Evolutionary conservation across 768 basidiomycete species (phyloP).

Genomic region (Leccinum broughii): DNA sequence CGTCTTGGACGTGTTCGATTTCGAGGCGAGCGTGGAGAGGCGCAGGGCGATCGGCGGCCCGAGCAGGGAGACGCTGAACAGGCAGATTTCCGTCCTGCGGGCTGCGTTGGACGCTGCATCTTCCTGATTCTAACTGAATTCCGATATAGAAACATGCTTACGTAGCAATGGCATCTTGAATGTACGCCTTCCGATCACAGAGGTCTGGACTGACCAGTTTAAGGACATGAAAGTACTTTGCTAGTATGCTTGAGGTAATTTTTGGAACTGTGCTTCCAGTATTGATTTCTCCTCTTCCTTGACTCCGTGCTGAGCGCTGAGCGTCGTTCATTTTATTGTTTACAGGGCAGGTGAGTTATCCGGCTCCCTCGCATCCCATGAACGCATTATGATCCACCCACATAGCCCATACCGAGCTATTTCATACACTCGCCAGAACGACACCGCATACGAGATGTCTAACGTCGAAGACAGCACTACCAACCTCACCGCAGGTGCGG

Average conservation of each 20-base stretch:
- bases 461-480: slow-evolving; percentile 38
- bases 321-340: too few relatives aligned
- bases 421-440: slow-evolving; percentile 63
- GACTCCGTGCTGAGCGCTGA: too few relatives aligned
- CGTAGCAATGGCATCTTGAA: too few relatives aligned
- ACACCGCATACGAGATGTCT: slow-evolving; percentile 69
- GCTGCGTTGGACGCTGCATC: slow-evolving; percentile 42
- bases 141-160: too few relatives aligned
- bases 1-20: slow-evolving; percentile 85
- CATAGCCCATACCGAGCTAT: slow-evolving; percentile 43
- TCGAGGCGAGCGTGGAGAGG: slow-evolving; percentile 93
- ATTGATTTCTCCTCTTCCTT: too few relatives aligned
- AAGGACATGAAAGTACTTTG: too few relatives aligned
- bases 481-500: slow-evolving; percentile 42
- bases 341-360: too few relatives aligned
- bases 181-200: too few relatives aligned
- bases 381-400: neutral
- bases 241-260: too few relatives aligned
- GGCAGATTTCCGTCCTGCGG: slow-evolving; percentile 81
- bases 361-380: too few relatives aligned
- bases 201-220: too few relatives aligned
- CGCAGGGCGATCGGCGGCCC: slow-evolving; percentile 92
- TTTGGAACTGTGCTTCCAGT: too few relatives aligned
- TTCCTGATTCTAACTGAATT: neutral
- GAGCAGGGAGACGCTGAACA: slow-evolving; percentile 76